Conservation (phyloP, 2,329 filamentous ascomycete genomes). For the Elsinoe ampelina region DNA sequence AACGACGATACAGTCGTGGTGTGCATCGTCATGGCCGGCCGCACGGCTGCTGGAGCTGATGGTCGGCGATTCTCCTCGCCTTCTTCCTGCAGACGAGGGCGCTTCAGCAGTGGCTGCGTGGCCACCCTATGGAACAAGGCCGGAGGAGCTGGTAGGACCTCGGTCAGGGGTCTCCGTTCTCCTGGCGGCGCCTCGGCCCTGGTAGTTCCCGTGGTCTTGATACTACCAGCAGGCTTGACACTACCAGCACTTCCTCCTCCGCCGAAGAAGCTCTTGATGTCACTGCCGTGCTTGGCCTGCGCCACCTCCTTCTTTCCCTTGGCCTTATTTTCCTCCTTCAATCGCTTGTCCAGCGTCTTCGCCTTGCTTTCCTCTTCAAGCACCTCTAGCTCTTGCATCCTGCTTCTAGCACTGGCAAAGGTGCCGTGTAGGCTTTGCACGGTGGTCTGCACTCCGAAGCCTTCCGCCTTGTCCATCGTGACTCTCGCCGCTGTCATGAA, state of each 20-base stretch:
- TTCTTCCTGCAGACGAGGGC: constrained; percentile 19
- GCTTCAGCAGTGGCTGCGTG: constrained; percentile 17
- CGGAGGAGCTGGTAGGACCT: not conserved
- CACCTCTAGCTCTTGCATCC: constrained; percentile 33
- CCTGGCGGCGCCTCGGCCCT: no score
- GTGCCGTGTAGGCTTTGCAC: constrained; percentile 21
- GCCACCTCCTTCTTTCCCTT: constrained; percentile 30
- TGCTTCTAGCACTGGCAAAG: constrained; percentile 30
- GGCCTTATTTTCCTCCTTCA: constrained; percentile 16
- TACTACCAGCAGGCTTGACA: not conserved
- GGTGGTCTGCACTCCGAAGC: constrained; percentile 23
- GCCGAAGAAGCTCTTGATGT: constrained; percentile 45
- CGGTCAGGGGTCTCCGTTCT: not conserved
- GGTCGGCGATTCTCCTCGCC: constrained; percentile 21
- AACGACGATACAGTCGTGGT: constrained; percentile 33
- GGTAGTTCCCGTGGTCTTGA: no score
- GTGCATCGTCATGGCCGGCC: constrained; percentile 35
- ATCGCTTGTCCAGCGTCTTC: constrained; percentile 23
- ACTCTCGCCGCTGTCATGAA: constrained; percentile 18
- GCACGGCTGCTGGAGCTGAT: constrained; percentile 20
- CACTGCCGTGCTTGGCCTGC: constrained; percentile 34
- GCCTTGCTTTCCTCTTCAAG: constrained; percentile 24
- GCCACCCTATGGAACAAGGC: not conserved
- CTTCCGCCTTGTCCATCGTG: constrained; percentile 22
- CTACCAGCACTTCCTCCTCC: constrained; percentile 20